Base-by-base conservation (phyloP, 116 monocot genomes). In the Papilionanthe hybrid region DNA sequence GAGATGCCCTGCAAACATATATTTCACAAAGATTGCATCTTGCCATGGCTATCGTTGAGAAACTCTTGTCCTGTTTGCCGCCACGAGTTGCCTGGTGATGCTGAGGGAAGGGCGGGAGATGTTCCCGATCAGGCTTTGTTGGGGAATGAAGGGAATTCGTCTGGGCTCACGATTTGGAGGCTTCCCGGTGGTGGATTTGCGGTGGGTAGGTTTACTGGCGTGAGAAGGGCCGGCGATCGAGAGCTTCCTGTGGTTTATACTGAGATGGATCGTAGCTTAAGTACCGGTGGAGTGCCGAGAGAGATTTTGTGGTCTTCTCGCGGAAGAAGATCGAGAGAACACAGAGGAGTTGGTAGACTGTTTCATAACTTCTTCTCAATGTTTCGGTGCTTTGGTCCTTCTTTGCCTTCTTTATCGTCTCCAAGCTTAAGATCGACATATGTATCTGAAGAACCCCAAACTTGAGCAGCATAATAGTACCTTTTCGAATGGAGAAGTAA, bases 1-100 rank as follows among this genome's bases (percentile, higher is more conserved):
- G 94, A 96, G 88, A 92, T 96, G 92, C 96, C 96, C 20, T 96
- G 96, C 81, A 88, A 89, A 77, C 96, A 96, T 65, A 86, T 96
- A 55, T 96, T 94, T 86, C 96, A 96, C 47, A 78, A 88, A 75
- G 96, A 91, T 27, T 96, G 96, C 91, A 96, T 96, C 78, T 77
- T 96, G 78, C 96, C 96, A 3, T 96, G 96, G 96, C 88, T 96
- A 8, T 77, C 87, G 5, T 63, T 91, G 9, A 79, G 86, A 49
- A 93, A 94, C 42, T 96, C 96, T 0, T 96, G 96, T 71, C 96
- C 96, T 0, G 89, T 96, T 11, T 96, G 96, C 81, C 92, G 96
- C 55, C 92, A 90, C 23, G 89, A 92, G 84, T 82, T 96, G 86
- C 96, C 96, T 1, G 79, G 77, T 0, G 91, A 92, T 72, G 81